Evolutionary conservation across 495 filamentous ascomycete species (phyloP), one percentile per base, ranked within the genome.

Genomic region (Penicillium coprophilum): DNA sequence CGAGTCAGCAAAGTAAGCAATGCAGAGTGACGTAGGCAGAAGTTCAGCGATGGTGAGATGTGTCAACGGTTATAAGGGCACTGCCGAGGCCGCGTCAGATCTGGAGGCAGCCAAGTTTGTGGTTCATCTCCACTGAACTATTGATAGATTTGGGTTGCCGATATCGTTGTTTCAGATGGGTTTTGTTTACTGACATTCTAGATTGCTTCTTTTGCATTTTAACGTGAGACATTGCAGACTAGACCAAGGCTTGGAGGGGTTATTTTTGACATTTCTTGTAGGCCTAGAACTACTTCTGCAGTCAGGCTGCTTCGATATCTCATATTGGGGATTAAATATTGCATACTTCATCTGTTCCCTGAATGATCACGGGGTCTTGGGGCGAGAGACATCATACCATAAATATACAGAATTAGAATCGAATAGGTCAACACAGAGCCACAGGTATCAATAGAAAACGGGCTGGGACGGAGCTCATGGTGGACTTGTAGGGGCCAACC

Each of bases 61-160:
- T 38, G 27, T 43, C 20, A 43, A 43, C 20, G 15, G 40, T 23
- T 13, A 47, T 31, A 4, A n/a, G 44, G 23, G 23, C 23, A 46
- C 15, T 36, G 46, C 20, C 9, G n/a, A 32, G 34, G 58, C 53
- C 64, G 59, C 64, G 64, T 67, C 64, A 62, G 53, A 62, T 51
- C 36, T 31, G 50, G 24, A 60, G 54, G 31, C 50, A 38, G 55
- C 45, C 55, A 40, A 55, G 45, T 55, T 52, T 41, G 45, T 49
- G 27, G 41, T 50, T 63, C 27, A 27, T 57, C 46, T 56, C 56
- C 61, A 58, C 58, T 46, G 56, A 55, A 50, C 61, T 64, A 61
- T 67, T 60, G 50, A 54, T 66, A 56, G 63, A 50, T 48, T 38
- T 47, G 31, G 49, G 38, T 43, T 43, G 12, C 17, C 19, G 24